Base-by-base conservation (phyloP, 352 stramenopile genomes). In the Pythium vanterpoolii region DNA sequence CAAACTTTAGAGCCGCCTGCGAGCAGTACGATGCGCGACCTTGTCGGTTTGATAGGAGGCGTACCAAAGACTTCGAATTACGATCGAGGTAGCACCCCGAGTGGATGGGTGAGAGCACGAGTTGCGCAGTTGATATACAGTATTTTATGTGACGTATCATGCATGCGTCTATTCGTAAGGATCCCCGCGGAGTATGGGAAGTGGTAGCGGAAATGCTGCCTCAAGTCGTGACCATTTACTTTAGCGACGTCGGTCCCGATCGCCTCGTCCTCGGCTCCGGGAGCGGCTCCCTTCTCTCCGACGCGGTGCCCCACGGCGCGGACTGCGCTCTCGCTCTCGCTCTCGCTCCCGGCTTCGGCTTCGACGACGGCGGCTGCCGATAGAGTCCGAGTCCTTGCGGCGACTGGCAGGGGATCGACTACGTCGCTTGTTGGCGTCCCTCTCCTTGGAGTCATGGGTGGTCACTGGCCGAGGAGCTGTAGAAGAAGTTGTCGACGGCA, bases 301-400 rank as follows among this genome's bases (percentile, higher is more conserved):
- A 10, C 51, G 56, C 16, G 42, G n/a, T 2, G n/a, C 7, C 14
- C 66, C 30, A n/a, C 59, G 57, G n/a, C 42, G 49, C 10, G 50
- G 54, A 45, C 59, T 68, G 8, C 53, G 51, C 42, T 36, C 48
- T 33, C 52, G 62, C 2, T 69, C 49, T 16, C 43, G 43, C 21
- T 24, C 19, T 24, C 56, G 64, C 9, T 74, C 56, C 16, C 66
- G 63, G 36, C 56, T 63, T 9, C 49, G 60, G 38, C 60, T 73
- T 13, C 62, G 62, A 21, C 38, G 42, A 30, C 45, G 43, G 38
- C 46, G 55, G n/a, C 60, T 59, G 4, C 31, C 46, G 21, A 33
- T 58, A 1, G n/a, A 47, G 49, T 46, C 74, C 34, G 39, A 64
- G 28, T 74, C 68, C 45, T 58, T 74, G 23, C 46, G 48, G n/a